These are phyloP conservation scores for Naematelia aurantialba DNA, from an alignment of 768 basidiomycete species.

Conservation along the genomic window DNA sequence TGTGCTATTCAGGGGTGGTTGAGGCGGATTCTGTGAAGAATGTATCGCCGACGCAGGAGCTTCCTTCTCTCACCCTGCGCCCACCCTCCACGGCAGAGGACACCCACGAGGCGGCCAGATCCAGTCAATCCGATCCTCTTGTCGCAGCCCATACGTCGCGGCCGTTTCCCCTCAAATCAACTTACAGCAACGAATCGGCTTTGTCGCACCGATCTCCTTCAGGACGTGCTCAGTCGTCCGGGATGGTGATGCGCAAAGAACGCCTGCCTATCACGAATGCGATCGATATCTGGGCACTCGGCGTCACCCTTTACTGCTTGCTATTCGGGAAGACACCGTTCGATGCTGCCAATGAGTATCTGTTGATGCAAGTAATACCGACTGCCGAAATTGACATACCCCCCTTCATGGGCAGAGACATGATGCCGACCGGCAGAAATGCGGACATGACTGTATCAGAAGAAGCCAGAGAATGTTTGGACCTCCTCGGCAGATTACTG, in stretches of 20 bases:
- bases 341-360: conserved; percentile 65
- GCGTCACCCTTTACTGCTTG: conserved; percentile 90
- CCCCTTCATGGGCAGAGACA: conserved; percentile 68
- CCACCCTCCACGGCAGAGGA: conserved; percentile 27
- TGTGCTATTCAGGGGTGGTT: conserved; percentile 63
- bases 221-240: conserved; percentile 25
- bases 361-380: conserved; percentile 72
- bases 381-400: conserved; percentile 69
- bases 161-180: conserved; percentile 33
- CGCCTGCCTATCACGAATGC: conserved; percentile 71
- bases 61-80: conserved; percentile 35
- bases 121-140: conserved; percentile 27
- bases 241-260: conserved; percentile 18
- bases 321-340: conserved; percentile 86
- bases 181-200: conserved; percentile 32
- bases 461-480: conserved; percentile 64
- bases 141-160: conserved; percentile 8
- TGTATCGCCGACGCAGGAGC: conserved; percentile 22
- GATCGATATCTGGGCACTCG: conserved; percentile 97
- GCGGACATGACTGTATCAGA: conserved; percentile 54
- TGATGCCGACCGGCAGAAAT: conserved; percentile 55
- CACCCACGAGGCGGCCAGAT: conserved; percentile 15
- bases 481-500: conserved; percentile 69
- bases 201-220: conserved; percentile 18
- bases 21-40: conserved; percentile 21